Conservation (phyloP, 805 yeast species). For the Candida ovalis region DNA sequence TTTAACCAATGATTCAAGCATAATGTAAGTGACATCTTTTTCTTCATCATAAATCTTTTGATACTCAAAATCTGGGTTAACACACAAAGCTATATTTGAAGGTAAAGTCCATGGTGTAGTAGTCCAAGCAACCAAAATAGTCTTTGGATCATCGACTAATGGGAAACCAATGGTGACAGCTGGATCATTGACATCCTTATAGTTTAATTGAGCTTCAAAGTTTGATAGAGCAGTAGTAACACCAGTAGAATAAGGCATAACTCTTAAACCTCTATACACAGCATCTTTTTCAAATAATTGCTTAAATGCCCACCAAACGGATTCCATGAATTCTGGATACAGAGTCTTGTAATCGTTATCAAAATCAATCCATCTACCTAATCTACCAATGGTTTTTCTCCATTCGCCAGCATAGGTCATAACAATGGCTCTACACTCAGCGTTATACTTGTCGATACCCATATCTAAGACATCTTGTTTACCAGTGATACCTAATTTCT, state of each 20-base stretch:
- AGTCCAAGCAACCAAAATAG: conserved; percentile 94
- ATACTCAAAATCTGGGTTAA: conserved; percentile 86
- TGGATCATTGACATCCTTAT: conserved; percentile 96
- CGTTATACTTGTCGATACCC: conserved; percentile 93
- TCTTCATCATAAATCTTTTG: conserved; percentile 90
- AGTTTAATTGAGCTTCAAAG: conserved; percentile 97
- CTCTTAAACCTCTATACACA: conserved; percentile 93
- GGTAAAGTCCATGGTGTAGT: conserved; percentile 99
- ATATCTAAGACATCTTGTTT: conserved; percentile 90
- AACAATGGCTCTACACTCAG: conserved; percentile 93
- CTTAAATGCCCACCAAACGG: conserved; percentile 98
- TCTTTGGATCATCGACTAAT: conserved; percentile 72
- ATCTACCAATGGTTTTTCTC: conserved; percentile 87
- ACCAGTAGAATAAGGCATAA: conserved; percentile 99
- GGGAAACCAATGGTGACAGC: conserved; percentile 92
- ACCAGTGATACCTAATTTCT: conserved; percentile 87
- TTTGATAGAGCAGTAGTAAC: conserved; percentile 94
- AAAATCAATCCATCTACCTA: conserved; percentile 99
- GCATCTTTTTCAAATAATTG: conserved; percentile 78
- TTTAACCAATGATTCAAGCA: conserved; percentile 78
- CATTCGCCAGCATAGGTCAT: conserved; percentile 96
- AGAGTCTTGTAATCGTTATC: conserved; percentile 97
- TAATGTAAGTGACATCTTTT: conserved; percentile 72
- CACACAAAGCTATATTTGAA: conserved; percentile 87
- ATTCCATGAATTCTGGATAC: conserved; percentile 95